phyloP scores from a whole-genome alignment of 306 rosid genomes.

The Cucumis melo region DNA sequence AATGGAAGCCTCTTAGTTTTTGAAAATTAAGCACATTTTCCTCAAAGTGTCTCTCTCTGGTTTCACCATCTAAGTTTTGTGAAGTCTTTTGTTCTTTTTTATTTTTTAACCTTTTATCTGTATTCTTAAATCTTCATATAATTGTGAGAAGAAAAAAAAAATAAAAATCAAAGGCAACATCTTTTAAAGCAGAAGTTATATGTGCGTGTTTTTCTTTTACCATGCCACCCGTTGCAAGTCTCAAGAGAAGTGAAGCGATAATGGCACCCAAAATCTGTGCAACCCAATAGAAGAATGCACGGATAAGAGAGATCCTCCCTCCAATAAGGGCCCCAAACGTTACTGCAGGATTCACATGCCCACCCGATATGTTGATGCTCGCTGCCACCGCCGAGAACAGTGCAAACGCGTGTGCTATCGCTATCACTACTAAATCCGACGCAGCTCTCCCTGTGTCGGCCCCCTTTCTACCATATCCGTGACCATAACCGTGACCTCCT shows the following conservation, averaged over 20 bases:
- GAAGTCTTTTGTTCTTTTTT: too few relatives aligned
- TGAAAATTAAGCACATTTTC: too few relatives aligned
- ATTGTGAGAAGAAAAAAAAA: too few relatives aligned
- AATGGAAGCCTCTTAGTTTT: too few relatives aligned
- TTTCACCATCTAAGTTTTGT: too few relatives aligned
- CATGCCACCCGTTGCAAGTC: conserved; percentile 74
- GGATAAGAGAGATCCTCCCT: conserved; percentile 68
- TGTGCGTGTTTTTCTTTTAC: conserved; percentile 16
- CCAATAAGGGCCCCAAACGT: conserved; percentile 82
- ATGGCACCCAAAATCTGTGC: conserved; percentile 81
- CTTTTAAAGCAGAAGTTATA: too few relatives aligned
- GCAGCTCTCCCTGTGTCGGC: conserved; percentile 36
- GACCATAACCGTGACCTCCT: neutral
- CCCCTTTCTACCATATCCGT: neutral
- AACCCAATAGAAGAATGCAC: conserved; percentile 68
- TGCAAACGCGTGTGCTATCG: conserved; percentile 63
- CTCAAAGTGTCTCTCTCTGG: too few relatives aligned
- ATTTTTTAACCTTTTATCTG: too few relatives aligned
- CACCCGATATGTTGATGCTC: conserved; percentile 73
- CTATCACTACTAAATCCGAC: conserved; percentile 39
- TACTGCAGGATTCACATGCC: conserved; percentile 87
- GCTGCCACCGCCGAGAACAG: conserved; percentile 62
- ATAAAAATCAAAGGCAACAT: too few relatives aligned
- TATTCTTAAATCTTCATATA: neutral
- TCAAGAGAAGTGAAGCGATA: conserved; percentile 64